Evolutionary conservation across 2,329 filamentous ascomycete genomes (phyloP).

Genomic region (Pseudogymnoascus sp.): DNA sequence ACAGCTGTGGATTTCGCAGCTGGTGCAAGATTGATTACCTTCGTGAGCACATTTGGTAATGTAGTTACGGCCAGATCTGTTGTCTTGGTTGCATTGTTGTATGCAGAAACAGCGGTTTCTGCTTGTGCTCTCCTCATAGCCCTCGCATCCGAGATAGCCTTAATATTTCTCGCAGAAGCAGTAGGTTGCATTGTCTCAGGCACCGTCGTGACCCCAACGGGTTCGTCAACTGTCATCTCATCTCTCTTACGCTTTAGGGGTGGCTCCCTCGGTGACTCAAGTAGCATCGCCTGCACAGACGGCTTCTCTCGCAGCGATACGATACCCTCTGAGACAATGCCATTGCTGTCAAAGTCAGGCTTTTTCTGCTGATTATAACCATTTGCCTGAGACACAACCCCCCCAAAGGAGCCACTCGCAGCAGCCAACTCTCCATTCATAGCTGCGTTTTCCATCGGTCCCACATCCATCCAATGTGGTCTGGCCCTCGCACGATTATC

Average conservation of each 20-base stretch:
- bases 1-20: background rate
- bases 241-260: background rate
- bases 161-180: background rate
- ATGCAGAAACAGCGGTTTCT: background rate
- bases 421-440: background rate
- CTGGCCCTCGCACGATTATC: background rate
- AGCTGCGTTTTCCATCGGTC: background rate
- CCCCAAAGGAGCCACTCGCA: background rate
- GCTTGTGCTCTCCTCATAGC: background rate
- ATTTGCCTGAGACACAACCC: background rate
- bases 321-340: background rate
- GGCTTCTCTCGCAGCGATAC: background rate
- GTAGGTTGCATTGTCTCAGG: background rate
- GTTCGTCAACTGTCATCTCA: background rate
- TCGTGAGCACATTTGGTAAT: background rate
- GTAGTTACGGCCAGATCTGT: background rate
- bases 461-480: background rate
- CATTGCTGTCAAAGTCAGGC: background rate
- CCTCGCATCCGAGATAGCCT: slow-evolving; percentile 5
- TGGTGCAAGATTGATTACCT: background rate
- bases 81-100: background rate
- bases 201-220: background rate
- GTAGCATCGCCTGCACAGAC: background rate
- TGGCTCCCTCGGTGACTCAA: background rate
- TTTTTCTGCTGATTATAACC: background rate